A percentile compares a stretch with the other conserved stretches of the same genome.
Evolutionary conservation across 768 basidiomycete genomes (phyloP).

Genomic region (Leccinellum albellum): DNA sequence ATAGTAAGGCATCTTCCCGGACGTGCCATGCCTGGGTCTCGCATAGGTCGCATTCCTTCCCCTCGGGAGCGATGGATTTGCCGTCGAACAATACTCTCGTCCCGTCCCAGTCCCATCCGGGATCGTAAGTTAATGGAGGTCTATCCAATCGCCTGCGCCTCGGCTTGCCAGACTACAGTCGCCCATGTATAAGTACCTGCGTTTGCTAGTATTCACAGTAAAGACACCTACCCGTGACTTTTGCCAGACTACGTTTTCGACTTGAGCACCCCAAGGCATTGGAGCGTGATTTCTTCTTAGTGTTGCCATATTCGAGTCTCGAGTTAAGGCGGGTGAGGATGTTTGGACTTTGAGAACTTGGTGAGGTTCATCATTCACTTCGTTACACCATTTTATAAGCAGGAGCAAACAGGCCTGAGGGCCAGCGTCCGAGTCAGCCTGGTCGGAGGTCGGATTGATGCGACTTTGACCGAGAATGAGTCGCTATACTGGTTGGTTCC

Average conservation of each 20-base stretch:
- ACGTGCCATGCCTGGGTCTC: background rate
- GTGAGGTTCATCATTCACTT: background rate
- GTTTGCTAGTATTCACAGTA: background rate
- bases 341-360: background rate
- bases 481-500: slow-evolving; percentile 1
- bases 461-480: slow-evolving; percentile 13
- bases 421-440: slow-evolving; percentile 8
- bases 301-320: slow-evolving; percentile 14
- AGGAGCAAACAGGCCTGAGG: background rate
- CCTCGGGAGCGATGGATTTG: background rate
- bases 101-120: slow-evolving; percentile 26
- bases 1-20: background rate
- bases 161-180: slow-evolving; percentile 13
- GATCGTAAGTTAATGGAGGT: slow-evolving; percentile 13
- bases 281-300: slow-evolving; percentile 13
- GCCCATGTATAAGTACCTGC: background rate
- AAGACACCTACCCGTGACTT: slow-evolving; percentile 13
- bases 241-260: slow-evolving; percentile 5
- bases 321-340: background rate
- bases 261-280: slow-evolving; percentile 3
- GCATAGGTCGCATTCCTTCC: background rate
- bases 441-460: background rate
- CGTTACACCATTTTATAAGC: slow-evolving; percentile 12
- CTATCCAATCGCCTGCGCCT: slow-evolving; percentile 7
- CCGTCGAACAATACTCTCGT: slow-evolving; percentile 5